Evolutionary conservation across 371 early-diverging fungal species (phyloP).

Genomic region (Mortierella sp.): DNA sequence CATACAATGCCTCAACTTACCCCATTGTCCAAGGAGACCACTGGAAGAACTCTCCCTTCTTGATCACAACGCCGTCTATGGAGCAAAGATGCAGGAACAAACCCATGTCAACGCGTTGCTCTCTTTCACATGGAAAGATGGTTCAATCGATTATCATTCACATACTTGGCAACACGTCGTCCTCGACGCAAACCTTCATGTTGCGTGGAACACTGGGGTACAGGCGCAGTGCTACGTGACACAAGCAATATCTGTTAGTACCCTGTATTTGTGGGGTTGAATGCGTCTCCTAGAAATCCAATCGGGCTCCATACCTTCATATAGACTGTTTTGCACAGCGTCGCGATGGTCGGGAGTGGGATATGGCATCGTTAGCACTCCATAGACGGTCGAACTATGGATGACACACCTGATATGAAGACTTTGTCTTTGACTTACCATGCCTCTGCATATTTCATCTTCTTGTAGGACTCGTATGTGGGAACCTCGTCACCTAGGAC

Average conservation of each 20-base stretch:
- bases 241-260: background rate
- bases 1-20: slow-evolving; percentile 8
- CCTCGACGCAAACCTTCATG: slow-evolving; percentile 70
- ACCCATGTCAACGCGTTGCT: too few relatives aligned
- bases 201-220: slow-evolving; percentile 80
- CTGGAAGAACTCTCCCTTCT: slow-evolving; percentile 64
- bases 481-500: slow-evolving; percentile 40
- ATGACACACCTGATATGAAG: too few relatives aligned
- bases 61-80: slow-evolving; percentile 68
- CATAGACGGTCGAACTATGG: too few relatives aligned
- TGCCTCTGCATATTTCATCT: slow-evolving; percentile 53
- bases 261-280: too few relatives aligned
- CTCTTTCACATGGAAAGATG: too few relatives aligned
- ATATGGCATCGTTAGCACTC: too few relatives aligned
- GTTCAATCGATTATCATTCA: too few relatives aligned
- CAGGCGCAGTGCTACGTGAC: slow-evolving; percentile 63
- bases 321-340: background rate
- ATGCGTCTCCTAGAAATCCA: too few relatives aligned
- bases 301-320: slow-evolving; percentile 38
- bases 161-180: slow-evolving; percentile 70
- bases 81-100: background rate
- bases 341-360: too few relatives aligned
- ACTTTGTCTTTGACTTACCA: slow-evolving; percentile 20
- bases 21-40: slow-evolving; percentile 68
- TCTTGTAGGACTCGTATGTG: slow-evolving; percentile 44